Evolutionary conservation across 2,329 filamentous ascomycete genomes (phyloP).

Genomic region (Epichloe brachyelytri): DNA sequence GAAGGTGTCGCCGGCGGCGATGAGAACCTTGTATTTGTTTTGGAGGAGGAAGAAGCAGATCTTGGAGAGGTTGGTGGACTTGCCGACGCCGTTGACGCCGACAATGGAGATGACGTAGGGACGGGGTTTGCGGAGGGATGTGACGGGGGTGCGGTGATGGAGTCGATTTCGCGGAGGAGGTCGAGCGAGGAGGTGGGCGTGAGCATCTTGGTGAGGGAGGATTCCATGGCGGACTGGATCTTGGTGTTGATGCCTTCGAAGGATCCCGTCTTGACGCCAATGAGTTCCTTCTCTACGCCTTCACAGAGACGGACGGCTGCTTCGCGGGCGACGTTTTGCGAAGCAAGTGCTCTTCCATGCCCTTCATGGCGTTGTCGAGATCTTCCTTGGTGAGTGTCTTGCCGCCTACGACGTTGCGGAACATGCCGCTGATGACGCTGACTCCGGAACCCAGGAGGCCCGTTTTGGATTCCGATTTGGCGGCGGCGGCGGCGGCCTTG

Average conservation of each 20-base stretch:
- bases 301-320: slow-evolving; percentile 84
- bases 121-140: slow-evolving; percentile 50
- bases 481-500: slow-evolving; percentile 29
- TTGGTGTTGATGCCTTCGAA: slow-evolving; percentile 83
- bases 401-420: slow-evolving; percentile 89
- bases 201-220: slow-evolving; percentile 85
- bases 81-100: slow-evolving; percentile 95
- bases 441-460: slow-evolving; percentile 70
- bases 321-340: slow-evolving; percentile 95
- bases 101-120: slow-evolving; percentile 98
- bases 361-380: slow-evolving; percentile 82
- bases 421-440: slow-evolving; percentile 73
- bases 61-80: slow-evolving; percentile 94
- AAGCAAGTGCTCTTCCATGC: slow-evolving; percentile 89
- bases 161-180: slow-evolving; percentile 82
- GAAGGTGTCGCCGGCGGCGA: slow-evolving; percentile 94
- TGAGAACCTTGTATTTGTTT: slow-evolving; percentile 90
- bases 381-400: slow-evolving; percentile 84
- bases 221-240: slow-evolving; percentile 78
- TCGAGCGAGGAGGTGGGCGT: slow-evolving; percentile 92
- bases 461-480: slow-evolving; percentile 35
- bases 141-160: slow-evolving; percentile 55
- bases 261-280: slow-evolving; percentile 81
- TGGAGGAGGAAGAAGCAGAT: slow-evolving; percentile 96
- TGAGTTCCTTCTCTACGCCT: slow-evolving; percentile 77